Conservation (phyloP, 164 flowering plant species). For the Sextonia rubra region DNA sequence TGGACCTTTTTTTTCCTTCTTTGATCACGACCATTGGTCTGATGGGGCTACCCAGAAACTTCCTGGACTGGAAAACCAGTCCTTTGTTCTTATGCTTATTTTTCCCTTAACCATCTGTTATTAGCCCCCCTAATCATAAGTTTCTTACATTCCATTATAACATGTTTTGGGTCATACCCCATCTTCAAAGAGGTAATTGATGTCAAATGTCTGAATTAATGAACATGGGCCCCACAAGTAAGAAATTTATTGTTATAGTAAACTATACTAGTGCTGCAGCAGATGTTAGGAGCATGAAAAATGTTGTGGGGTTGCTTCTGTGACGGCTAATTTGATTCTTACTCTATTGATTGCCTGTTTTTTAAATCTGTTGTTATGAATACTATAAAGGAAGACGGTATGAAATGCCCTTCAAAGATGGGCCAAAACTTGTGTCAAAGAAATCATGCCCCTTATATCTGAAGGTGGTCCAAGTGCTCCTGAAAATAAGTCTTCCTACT, state of each 20-base stretch:
- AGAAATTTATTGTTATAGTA: no score
- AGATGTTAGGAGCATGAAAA: constrained; percentile 3
- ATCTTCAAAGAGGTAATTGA: no score
- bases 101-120: background rate
- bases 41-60: background rate
- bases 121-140: no score
- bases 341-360: background rate
- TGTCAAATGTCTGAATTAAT: no score
- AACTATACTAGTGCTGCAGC: no score
- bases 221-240: no score
- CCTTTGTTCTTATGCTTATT: background rate
- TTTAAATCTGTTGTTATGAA: background rate
- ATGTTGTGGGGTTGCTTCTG: background rate
- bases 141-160: no score
- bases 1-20: no score
- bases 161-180: no score
- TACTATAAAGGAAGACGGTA: background rate
- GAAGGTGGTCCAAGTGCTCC: background rate
- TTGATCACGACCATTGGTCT: background rate
- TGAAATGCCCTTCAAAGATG: background rate
- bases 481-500: background rate
- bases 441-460: background rate
- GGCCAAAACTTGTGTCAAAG: background rate
- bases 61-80: background rate
- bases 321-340: constrained; percentile 4